Base-by-base conservation (phyloP, 441 rosid genomes). In the Erodium chrysanthum region DNA sequence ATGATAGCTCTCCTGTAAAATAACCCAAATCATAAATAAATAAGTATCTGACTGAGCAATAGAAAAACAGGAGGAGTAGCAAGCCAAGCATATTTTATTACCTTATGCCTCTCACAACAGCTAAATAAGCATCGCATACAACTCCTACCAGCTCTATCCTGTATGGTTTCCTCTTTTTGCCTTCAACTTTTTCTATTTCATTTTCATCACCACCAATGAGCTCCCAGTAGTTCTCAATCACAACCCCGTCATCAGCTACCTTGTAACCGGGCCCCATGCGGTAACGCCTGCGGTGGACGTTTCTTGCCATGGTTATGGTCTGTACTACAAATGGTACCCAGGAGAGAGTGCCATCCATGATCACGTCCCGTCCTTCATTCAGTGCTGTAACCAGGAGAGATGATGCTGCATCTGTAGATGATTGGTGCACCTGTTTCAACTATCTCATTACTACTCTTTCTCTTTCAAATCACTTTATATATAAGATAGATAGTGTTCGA, bases 311-410 rank as follows among this genome's bases (percentile, higher is more conserved):
- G 14, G 78, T 79, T 7, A 92, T 82, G 0, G 81, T 90, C 67
- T 90, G 97, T 66, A 82, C 86, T 0, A 92, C 90, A 5, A 88
- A 90, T 18, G 97, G 98, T 73, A 77, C 96, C 97, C 98, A 92
- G 17, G 97, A 84, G n/a, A 92, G 70, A 0, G 98, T 92, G 0
- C 97, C 92, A 18, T 92, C 98, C 98, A 92, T 82, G 64, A 90
- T 84, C 76, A 92, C 92, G 69, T 92, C 98, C n/a, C 98, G 78
- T 15, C 98, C 98, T 40, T 92, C 97, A 21, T 90, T 92, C 17
- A 92, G 78, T 1, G 97, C 98, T 0, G 92, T 92, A 9, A 92
- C 97, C 15, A 92, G 82, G 27, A 90, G 75, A 0, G 98, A 92
- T 0, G 94, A 88, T 29, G 98, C 98, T 14, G 97, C 97, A 65